Evolutionary conservation across 805 yeast genomes (phyloP).

Genomic region (Ogataea thermomethanolica): DNA sequence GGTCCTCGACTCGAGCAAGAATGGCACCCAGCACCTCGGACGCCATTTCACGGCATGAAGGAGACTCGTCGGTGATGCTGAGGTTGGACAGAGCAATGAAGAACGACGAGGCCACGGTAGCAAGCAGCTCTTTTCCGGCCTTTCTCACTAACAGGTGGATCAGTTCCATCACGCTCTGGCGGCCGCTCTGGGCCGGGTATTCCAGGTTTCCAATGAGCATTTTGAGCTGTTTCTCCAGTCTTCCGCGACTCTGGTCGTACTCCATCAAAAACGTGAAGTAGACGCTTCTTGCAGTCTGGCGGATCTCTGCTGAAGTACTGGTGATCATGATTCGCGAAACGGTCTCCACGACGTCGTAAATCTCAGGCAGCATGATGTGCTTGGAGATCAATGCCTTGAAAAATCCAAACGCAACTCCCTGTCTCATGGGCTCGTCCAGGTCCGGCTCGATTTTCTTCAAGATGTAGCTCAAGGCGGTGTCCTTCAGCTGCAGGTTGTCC

Average conservation of each 20-base stretch:
- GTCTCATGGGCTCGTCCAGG: slow-evolving; percentile 82
- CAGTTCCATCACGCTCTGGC: slow-evolving; percentile 88
- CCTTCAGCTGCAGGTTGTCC: slow-evolving; percentile 61
- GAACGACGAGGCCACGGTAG: slow-evolving; percentile 66
- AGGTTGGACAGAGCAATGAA: slow-evolving; percentile 80
- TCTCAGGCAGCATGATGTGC: slow-evolving; percentile 76
- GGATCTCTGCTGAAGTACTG: slow-evolving; percentile 74
- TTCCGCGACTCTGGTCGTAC: slow-evolving; percentile 88
- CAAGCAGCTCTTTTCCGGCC: slow-evolving; percentile 55
- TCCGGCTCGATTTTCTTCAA: slow-evolving; percentile 77
- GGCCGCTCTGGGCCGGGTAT: slow-evolving; percentile 82
- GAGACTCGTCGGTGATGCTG: slow-evolving; percentile 69
- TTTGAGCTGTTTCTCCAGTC: slow-evolving; percentile 77
- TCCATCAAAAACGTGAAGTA: slow-evolving; percentile 87
- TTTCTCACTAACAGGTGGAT: slow-evolving; percentile 67
- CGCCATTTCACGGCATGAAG: slow-evolving; percentile 84
- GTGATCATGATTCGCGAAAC: slow-evolving; percentile 86
- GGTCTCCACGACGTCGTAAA: slow-evolving; percentile 82
- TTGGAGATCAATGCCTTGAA: slow-evolving; percentile 72
- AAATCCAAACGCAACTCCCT: slow-evolving; percentile 84
- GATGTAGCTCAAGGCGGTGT: slow-evolving; percentile 68
- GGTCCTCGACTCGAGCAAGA: slow-evolving; percentile 43
- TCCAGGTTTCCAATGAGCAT: slow-evolving; percentile 75
- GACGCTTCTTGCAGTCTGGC: slow-evolving; percentile 80
- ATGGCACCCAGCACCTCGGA: slow-evolving; percentile 54